Evolutionary conservation across 805 yeast species (phyloP).

Genomic region (Yarrowia alimentaria): DNA sequence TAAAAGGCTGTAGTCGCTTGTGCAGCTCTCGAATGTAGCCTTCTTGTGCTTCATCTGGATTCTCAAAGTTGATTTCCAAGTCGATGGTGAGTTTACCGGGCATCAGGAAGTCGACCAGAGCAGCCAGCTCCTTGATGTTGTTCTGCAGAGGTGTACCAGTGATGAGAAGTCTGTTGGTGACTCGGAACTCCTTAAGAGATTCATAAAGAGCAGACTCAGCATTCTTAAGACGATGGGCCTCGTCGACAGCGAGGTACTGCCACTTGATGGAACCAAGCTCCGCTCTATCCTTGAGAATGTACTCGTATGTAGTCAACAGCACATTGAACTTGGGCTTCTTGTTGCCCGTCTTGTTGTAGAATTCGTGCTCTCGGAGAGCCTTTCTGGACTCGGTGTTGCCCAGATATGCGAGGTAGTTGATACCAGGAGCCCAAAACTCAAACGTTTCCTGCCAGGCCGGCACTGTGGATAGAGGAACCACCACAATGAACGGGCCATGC

Average conservation of each 20-base stretch:
- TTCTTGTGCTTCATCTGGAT: constrained; percentile 84
- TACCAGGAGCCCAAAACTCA: constrained; percentile 95
- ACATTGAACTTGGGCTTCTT: constrained; percentile 85
- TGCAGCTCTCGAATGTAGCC: constrained; percentile 83
- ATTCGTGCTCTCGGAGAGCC: constrained; percentile 80
- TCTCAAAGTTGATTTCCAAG: constrained; percentile 92
- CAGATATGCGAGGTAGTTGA: constrained; percentile 86
- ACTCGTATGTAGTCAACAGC: constrained; percentile 93
- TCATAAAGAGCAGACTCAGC: constrained; percentile 92
- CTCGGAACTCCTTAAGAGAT: constrained; percentile 76
- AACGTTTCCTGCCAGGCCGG: constrained; percentile 99
- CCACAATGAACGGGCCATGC: constrained; percentile 95
- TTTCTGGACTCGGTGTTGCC: constrained; percentile 88
- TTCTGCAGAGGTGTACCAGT: constrained; percentile 99
- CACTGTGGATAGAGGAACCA: constrained; percentile 92
- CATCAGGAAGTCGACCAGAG: constrained; percentile 90
- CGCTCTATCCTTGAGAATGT: constrained; percentile 80
- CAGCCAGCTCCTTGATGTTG: constrained; percentile 91
- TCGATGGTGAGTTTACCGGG: constrained; percentile 90
- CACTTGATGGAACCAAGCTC: constrained; percentile 83
- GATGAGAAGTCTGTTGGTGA: constrained; percentile 78
- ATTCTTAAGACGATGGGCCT: constrained; percentile 94
- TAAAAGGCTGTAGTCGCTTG: constrained; percentile 81
- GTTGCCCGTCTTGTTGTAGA: constrained; percentile 57
- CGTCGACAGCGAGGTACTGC: constrained; percentile 98